Evolutionary conservation across 108 stramenopile species (phyloP), one percentile per base, ranked within the genome.

Genomic region (Fragilaria crotonensis): DNA sequence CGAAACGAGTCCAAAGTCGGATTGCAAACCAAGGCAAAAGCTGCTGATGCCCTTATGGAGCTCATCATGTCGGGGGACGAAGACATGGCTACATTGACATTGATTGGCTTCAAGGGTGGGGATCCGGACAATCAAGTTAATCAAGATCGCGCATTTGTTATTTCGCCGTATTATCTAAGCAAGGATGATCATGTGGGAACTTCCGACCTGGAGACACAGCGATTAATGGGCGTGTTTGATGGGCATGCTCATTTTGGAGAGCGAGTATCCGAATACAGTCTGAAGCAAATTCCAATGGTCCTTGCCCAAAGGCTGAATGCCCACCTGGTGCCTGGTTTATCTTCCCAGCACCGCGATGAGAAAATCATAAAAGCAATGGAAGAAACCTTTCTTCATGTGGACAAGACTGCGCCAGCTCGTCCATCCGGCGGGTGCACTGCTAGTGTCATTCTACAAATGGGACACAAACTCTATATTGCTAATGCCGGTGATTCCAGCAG

Each of bases 181-280:
- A 33, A 47, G 21, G 29, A 50, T 2, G 26, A 2, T 5, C 46
- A 2, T 20, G 20, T 33, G n/a, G 60, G 48, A 23, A 27, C 26
- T 21, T 18, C 21, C 3, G 30, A 48, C n/a, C 25, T 22, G 20
- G 25, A 49, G 30, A 54, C 14, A 44, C 27, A 47, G 19, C 67
- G 75, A 62, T 62, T 92, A 30, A 33, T 93, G 41, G 87, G 85
- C 9, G 80, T 83, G 23, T 93, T 89, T 71, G 91, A 93, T 73
- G 91, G 91, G 2, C 91, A 93, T 60, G 91, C 82, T 7, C 50
- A 52, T 27, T 53, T 46, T 21, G 91, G 91, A 36, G 87, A 93
- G 61, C 54, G 50, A n/a, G 85, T 87, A 1, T 82, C 80, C 0
- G 72, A 84, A 65, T 82, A 83, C 63, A 71, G 82, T 4, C 75